Base-by-base conservation (phyloP, 441 rosid species). In the Manihot esculenta region DNA sequence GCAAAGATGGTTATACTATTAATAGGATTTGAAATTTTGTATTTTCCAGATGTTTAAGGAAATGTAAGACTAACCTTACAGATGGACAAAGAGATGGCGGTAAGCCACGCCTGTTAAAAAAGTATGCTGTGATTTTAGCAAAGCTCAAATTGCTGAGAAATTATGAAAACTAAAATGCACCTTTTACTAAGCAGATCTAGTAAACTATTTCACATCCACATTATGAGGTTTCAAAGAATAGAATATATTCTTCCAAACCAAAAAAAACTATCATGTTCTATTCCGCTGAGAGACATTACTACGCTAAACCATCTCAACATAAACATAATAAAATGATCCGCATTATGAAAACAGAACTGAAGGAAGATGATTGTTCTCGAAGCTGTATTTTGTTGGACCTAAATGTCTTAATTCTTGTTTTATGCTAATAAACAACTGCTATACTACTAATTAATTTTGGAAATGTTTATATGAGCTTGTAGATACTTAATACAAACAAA, bases 71-170 rank as follows among this genome's bases (percentile, higher is more conserved):
- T 15, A 74, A 93, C 98, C 98, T 93, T 95, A 65, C 92, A 91
- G 71, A 87, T 73, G 10, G 90, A 84, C 86, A 89, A 70, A 3
- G 87, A 87, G 42, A 91, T 81, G 51, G 91, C 75, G 64, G 87
- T 84, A 58, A 95, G 84, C 98, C 98, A 93, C 27, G 95, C 99
- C 99, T 95, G 93, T 84, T 68, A 24, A 57, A 54, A 47, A 4
- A 33, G 30, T 15, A 69, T n/a, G n/a, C 21, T 47, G 7, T 62
- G 47, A 63, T 24, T 53, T 53, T 33, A 68, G 70, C 10, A 45
- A 44, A 51, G 35, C 23, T 45, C 23, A 33, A 26, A 30, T 10
- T 51, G 10, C 10, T 47, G 30, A 45, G 23, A 45, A 69, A 58
- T 21, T 6, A 48, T 15, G 56, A 15, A 23, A 47, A 12, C 10